phyloP scores from a whole-genome alignment of 2,329 filamentous ascomycete genomes.

The Curvularia verruculosa region DNA sequence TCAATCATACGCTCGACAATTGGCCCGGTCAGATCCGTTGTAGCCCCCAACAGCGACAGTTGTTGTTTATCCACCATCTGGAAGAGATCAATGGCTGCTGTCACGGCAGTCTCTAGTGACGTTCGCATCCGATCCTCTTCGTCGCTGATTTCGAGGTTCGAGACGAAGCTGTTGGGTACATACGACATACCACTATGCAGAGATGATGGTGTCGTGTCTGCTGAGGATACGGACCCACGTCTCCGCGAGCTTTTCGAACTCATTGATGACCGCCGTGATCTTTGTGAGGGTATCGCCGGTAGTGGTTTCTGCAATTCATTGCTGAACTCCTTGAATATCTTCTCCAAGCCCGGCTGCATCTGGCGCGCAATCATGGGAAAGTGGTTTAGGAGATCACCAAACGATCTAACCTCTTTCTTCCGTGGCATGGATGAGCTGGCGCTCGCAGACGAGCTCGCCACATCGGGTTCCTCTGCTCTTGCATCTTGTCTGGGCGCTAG shows the following conservation, averaged over 20 bases:
- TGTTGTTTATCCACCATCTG: conserved; percentile 96
- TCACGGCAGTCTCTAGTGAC: conserved; percentile 89
- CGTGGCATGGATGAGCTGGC: conserved; percentile 57
- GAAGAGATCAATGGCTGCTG: conserved; percentile 91
- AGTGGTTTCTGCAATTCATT: conserved; percentile 83
- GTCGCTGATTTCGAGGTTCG: conserved; percentile 72
- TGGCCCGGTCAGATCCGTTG: conserved; percentile 90
- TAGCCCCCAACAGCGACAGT: conserved; percentile 86
- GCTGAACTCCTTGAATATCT: conserved; percentile 86
- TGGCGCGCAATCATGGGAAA: conserved; percentile 96
- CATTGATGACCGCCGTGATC: conserved; percentile 39
- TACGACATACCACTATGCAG: conserved; percentile 48
- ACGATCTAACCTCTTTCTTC: conserved; percentile 91
- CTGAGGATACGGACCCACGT: conserved; percentile 45
- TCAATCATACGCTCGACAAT: conserved; percentile 94
- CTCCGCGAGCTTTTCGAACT: conserved; percentile 43
- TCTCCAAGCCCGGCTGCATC: conserved; percentile 91
- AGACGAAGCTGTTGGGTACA: conserved; percentile 47
- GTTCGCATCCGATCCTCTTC: conserved; percentile 90
- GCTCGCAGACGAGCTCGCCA: conserved; percentile 29
- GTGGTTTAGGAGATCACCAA: conserved; percentile 84
- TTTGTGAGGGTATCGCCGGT: conserved; percentile 69
- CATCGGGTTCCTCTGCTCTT: conserved; percentile 7
- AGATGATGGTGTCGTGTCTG: conserved; percentile 44
- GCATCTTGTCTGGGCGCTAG: conserved; percentile 30